Evolutionary conservation across 1,284 basidiomycete species (phyloP).

Genomic region (Ceratorhiza oryzae-sativae): DNA sequence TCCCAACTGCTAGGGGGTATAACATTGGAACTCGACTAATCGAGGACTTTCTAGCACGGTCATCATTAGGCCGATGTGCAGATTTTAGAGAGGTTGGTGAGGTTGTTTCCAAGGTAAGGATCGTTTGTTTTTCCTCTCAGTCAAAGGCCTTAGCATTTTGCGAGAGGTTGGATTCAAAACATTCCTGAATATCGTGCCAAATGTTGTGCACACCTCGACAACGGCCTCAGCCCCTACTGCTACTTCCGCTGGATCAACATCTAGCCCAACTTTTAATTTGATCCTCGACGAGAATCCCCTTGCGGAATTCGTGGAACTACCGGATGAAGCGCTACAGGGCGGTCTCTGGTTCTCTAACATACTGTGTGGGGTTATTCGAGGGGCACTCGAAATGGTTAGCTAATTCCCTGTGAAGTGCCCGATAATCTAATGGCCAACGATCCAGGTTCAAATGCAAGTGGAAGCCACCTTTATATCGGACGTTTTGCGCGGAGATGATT

Average conservation of each 20-base stretch:
- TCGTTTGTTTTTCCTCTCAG: not conserved
- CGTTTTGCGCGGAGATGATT: constrained; percentile 89
- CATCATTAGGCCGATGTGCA: constrained; percentile 81
- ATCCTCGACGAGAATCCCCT: constrained; percentile 96
- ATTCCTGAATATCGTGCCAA: constrained; percentile 93
- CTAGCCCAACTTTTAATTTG: constrained; percentile 69
- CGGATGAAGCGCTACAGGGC: constrained; percentile 88
- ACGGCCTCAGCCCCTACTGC: constrained; percentile 55
- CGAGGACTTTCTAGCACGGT: constrained; percentile 96
- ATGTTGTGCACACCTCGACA: constrained; percentile 71
- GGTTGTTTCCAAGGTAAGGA: constrained; percentile 83
- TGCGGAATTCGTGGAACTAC: constrained; percentile 96
- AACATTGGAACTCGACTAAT: constrained; percentile 97
- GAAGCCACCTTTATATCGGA: constrained; percentile 91
- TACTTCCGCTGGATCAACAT: constrained; percentile 52
- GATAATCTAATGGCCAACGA: not conserved
- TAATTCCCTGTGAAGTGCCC: constrained; percentile 4
- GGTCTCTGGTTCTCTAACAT: constrained; percentile 98
- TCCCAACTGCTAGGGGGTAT: constrained; percentile 79
- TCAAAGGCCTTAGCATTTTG: not conserved
- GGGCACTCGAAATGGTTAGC: constrained; percentile 95
- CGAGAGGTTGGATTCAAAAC: constrained; percentile 96
- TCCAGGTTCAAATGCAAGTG: constrained; percentile 95
- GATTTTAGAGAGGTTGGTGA: constrained; percentile 96
- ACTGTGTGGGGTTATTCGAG: constrained; percentile 90